phyloP scores from a whole-genome alignment of 192 early-diverging fungal species.

The Coemansia sp. region DNA sequence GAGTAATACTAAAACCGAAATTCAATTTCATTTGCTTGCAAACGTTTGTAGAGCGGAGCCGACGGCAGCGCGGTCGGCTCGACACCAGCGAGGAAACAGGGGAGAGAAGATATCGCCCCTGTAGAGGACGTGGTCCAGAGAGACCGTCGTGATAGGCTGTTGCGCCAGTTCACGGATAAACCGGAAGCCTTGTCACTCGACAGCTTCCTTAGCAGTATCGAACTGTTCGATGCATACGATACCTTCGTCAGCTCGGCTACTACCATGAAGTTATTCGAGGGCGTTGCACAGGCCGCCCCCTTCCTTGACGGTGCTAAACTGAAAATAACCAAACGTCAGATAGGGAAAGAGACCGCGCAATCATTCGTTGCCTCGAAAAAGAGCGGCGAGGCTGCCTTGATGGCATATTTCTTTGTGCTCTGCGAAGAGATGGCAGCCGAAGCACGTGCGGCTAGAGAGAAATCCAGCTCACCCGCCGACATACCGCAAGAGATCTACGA shows the following conservation, averaged over 20 bases:
- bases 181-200: background rate
- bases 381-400: background rate
- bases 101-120: background rate
- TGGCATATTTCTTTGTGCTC: background rate
- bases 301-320: background rate
- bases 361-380: background rate
- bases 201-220: background rate
- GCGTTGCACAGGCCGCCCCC: slow-evolving; percentile 4
- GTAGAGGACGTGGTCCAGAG: background rate
- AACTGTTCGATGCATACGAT: background rate
- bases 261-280: background rate
- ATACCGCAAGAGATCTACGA: background rate
- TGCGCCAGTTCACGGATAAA: background rate
- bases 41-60: background rate
- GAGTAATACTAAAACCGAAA: background rate
- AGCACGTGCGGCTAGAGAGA: background rate
- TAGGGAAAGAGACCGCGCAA: background rate
- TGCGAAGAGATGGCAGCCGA: background rate
- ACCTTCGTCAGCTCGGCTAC: background rate
- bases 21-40: background rate
- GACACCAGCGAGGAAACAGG: background rate
- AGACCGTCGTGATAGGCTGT: background rate
- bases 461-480: background rate
- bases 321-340: background rate
- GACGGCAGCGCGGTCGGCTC: background rate